These are phyloP conservation scores for Microascus cirrosus DNA, from an alignment of 2,329 filamentous ascomycete genomes.

Conservation along the genomic window DNA sequence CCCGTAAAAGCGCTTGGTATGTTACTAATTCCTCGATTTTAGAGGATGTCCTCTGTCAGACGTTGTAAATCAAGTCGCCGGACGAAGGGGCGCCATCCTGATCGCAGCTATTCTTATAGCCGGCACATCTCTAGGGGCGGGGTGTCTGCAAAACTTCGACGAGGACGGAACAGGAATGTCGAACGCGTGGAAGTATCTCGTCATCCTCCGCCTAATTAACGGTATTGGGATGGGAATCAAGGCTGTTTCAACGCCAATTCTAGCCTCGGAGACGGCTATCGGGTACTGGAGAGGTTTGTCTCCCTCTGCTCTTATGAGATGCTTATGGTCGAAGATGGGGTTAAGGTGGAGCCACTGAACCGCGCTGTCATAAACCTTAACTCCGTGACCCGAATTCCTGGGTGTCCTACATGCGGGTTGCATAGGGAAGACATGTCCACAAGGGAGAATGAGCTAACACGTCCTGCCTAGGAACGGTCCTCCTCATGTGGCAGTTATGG, in stretches of 20 bases:
- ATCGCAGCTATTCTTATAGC: conserved; percentile 25
- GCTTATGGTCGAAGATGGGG: background rate
- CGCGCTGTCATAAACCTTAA: background rate
- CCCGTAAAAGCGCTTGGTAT: too few relatives aligned
- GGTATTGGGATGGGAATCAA: conserved; percentile 34
- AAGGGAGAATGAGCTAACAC: background rate
- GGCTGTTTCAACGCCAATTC: conserved; percentile 33
- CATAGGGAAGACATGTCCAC: background rate
- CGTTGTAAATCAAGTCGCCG: conserved; percentile 23
- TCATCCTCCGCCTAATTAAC: conserved; percentile 19
- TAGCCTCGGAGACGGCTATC: conserved; percentile 33
- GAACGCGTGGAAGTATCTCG: conserved; percentile 16
- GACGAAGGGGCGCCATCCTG: conserved; percentile 24
- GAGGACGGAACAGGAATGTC: conserved; percentile 7
- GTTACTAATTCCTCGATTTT: background rate
- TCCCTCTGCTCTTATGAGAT: background rate
- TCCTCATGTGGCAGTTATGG: conserved; percentile 36
- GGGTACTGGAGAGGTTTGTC: conserved; percentile 32
- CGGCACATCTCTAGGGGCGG: conserved; percentile 22
- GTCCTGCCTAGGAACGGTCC: conserved; percentile 16
- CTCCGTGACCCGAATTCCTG: background rate
- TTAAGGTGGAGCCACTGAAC: background rate
- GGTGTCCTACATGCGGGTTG: background rate
- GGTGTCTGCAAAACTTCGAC: conserved; percentile 8
- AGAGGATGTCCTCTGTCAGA: conserved; percentile 22